These are phyloP conservation scores for Cercospora sp. DNA, from an alignment of 2,329 filamentous ascomycete genomes.

Conservation along the genomic window DNA sequence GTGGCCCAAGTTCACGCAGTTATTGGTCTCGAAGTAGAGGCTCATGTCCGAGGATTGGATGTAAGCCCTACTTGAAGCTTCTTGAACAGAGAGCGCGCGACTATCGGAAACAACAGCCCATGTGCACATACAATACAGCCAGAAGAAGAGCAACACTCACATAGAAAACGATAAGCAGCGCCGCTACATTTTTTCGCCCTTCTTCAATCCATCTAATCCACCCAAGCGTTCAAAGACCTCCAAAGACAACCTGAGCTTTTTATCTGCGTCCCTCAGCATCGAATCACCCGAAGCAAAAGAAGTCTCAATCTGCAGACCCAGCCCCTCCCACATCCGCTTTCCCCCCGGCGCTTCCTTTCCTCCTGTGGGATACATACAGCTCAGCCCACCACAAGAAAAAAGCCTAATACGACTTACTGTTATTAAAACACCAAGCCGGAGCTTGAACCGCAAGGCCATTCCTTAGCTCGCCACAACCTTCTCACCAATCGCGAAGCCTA, in stretches of 20 bases:
- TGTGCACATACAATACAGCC: not conserved
- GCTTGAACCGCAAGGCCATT: not conserved
- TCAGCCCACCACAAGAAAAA: not conserved
- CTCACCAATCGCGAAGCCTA: not conserved
- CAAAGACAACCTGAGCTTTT: too few species aligned
- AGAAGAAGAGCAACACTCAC: not conserved
- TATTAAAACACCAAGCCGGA: not conserved
- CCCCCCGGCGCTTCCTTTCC: not conserved
- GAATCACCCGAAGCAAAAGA: too few species aligned
- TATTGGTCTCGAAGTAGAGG: constrained; percentile 26
- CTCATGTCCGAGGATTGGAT: not conserved
- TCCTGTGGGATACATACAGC: not conserved
- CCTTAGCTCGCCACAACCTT: not conserved
- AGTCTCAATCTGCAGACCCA: too few species aligned
- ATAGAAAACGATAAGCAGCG: not conserved
- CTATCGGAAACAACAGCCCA: not conserved
- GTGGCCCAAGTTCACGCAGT: constrained; percentile 37
- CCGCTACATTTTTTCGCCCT: too few species aligned
- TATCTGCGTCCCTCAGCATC: too few species aligned
- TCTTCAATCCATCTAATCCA: too few species aligned
- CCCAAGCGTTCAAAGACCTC: too few species aligned
- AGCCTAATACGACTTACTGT: not conserved
- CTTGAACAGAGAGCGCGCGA: too few species aligned
- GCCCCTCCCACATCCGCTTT: not conserved
- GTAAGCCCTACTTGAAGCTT: not conserved